Conservation (phyloP, 768 basidiomycete species). For the Suillus fuscotomentosus region DNA sequence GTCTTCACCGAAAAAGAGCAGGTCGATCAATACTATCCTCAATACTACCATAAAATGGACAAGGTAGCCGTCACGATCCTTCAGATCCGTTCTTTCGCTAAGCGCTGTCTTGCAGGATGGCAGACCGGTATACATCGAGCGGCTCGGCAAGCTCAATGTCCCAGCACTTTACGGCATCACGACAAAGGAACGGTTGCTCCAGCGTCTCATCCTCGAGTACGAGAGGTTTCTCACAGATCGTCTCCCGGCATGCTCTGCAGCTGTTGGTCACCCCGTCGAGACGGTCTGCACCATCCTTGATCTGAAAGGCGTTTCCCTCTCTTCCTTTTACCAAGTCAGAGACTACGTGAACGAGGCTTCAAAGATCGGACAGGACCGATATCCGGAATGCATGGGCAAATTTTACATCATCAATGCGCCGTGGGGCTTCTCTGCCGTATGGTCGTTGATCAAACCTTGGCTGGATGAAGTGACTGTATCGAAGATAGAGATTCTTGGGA, state of each 20-base stretch:
- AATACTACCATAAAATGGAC: slow-evolving; percentile 95
- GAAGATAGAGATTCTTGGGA: slow-evolving; percentile 91
- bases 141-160: slow-evolving; percentile 87
- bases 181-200: slow-evolving; percentile 82
- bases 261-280: slow-evolving; percentile 85
- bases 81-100: slow-evolving; percentile 1
- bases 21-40: slow-evolving; percentile 93
- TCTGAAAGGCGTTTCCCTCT: slow-evolving; percentile 65
- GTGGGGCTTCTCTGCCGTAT: slow-evolving; percentile 87
- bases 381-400: slow-evolving; percentile 94
- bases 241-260: slow-evolving; percentile 72
- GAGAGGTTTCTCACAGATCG: slow-evolving; percentile 83
- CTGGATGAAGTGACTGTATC: slow-evolving; percentile 92
- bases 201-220: slow-evolving; percentile 90
- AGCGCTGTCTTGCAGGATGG: slow-evolving; percentile 63
- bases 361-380: slow-evolving; percentile 84
- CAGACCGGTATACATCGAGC: slow-evolving; percentile 93
- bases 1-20: slow-evolving; percentile 79
- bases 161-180: slow-evolving; percentile 78
- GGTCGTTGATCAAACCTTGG: slow-evolving; percentile 89
- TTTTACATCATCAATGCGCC: slow-evolving; percentile 99
- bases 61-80: slow-evolving; percentile 47
- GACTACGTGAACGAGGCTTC: slow-evolving; percentile 82
- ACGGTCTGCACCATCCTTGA: slow-evolving; percentile 98
- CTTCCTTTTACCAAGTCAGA: slow-evolving; percentile 88